Conservation (phyloP, 2,329 filamentous ascomycete genomes). For the Phaeosphaeria sp. region DNA sequence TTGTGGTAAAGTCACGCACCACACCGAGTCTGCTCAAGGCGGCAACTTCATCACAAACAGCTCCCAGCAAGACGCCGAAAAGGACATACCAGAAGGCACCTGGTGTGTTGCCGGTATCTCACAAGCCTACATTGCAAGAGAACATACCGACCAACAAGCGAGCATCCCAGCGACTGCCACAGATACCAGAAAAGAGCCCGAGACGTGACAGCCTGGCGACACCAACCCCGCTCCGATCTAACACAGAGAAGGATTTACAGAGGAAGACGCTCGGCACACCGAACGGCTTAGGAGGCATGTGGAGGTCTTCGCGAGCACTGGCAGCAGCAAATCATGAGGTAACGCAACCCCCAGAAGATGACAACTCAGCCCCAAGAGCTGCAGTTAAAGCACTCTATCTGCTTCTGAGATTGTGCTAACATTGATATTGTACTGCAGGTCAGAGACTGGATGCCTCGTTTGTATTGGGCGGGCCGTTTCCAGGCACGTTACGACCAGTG, state of each 20-base stretch:
- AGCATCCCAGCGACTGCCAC: slow-evolving; percentile 21
- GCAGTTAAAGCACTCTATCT: slow-evolving; percentile 11
- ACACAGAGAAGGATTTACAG: slow-evolving; percentile 23
- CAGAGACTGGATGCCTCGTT: slow-evolving; percentile 40
- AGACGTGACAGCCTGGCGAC: slow-evolving; percentile 28
- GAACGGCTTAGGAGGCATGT: slow-evolving; percentile 25
- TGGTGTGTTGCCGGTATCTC: slow-evolving; percentile 10
- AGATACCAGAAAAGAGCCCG: slow-evolving; percentile 24
- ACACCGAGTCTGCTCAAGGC: slow-evolving; percentile 37
- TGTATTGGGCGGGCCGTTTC: slow-evolving; percentile 47
- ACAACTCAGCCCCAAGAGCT: slow-evolving; percentile 1
- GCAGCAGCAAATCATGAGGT: slow-evolving; percentile 38
- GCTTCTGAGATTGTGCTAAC: slow-evolving; percentile 27
- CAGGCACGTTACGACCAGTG: slow-evolving; percentile 43
- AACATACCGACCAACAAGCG: slow-evolving; percentile 27
- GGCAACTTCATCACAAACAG: slow-evolving; percentile 13
- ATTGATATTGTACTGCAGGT: slow-evolving; percentile 28
- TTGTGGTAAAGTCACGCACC: slow-evolving; percentile 35
- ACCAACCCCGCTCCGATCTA: slow-evolving; percentile 19
- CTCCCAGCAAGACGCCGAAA: slow-evolving; percentile 24
- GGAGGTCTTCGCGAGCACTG: slow-evolving; percentile 28
- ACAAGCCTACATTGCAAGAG: slow-evolving; percentile 24
- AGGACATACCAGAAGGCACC: slow-evolving; percentile 20
- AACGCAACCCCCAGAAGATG: slow-evolving; percentile 14
- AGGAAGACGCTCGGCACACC: slow-evolving; percentile 29